phyloP scores from a whole-genome alignment of 148 eudicot genomes.

The Polygonum maritimum region DNA sequence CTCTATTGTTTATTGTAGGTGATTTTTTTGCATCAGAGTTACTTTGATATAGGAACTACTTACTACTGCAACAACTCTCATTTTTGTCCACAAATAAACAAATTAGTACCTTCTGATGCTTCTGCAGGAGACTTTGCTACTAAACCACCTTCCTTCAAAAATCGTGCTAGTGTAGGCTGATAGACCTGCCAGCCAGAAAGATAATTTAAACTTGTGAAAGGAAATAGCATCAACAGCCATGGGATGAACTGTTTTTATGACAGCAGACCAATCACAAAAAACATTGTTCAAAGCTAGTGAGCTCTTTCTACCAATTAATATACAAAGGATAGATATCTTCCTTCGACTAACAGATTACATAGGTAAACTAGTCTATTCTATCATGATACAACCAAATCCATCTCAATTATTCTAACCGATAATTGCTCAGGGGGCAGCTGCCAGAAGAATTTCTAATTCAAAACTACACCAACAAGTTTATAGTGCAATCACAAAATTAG shows the following conservation, averaged over 20 bases:
- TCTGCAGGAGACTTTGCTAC: conserved; percentile 75
- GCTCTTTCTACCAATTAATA: no score
- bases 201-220: background rate
- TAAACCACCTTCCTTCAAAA: conserved; percentile 72
- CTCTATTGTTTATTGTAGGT: background rate
- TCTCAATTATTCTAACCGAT: background rate
- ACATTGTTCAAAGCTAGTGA: background rate
- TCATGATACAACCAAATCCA: background rate
- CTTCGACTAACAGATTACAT: no score
- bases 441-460: background rate
- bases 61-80: background rate
- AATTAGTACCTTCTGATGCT: conserved; percentile 58
- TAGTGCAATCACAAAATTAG: background rate
- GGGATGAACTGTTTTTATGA: background rate
- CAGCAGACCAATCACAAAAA: background rate
- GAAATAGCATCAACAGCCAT: background rate
- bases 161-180: conserved; percentile 67
- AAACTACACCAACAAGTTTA: background rate
- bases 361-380: background rate
- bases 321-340: no score
- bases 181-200: conserved; percentile 52
- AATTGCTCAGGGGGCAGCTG: background rate
- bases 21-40: background rate
- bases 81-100: background rate
- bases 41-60: background rate